A percentile compares a stretch with the other conserved stretches of the same genome.
Evolutionary conservation across 495 filamentous ascomycete species (phyloP).

Genomic region (Aspergillus bertholletiae): DNA sequence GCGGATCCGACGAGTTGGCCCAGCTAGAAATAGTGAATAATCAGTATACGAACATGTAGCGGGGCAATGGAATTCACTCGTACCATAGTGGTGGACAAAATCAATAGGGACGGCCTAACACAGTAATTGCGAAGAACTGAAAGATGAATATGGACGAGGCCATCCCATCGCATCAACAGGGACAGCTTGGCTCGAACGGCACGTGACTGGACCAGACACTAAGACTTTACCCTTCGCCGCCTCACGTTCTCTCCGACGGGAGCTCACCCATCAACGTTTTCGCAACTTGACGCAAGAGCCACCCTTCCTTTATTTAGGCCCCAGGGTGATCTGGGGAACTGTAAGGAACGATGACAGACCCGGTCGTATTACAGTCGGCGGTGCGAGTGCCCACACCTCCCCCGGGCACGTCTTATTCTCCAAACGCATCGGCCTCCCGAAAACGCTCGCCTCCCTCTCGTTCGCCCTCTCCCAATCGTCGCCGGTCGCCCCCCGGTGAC

Average conservation of each 20-base stretch:
- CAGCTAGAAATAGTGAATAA: slow-evolving; percentile 59
- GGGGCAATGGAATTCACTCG: neutral
- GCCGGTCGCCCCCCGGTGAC: slow-evolving; percentile 53
- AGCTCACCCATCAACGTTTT: slow-evolving; percentile 16
- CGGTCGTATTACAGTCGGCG: slow-evolving; percentile 58
- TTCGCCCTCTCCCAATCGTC: slow-evolving; percentile 61
- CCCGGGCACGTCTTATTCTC: slow-evolving; percentile 47
- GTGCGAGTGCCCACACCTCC: slow-evolving; percentile 67
- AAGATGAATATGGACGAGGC: neutral
- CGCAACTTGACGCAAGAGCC: slow-evolving; percentile 5
- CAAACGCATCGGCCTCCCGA: slow-evolving; percentile 45
- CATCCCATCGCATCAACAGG: neutral
- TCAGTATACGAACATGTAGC: slow-evolving; percentile 2
- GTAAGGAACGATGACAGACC: slow-evolving; percentile 39
- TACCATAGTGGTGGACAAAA: slow-evolving; percentile 26
- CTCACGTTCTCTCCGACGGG: slow-evolving; percentile 13
- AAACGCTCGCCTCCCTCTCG: slow-evolving; percentile 62
- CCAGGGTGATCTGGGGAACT: slow-evolving; percentile 2
- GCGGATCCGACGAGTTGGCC: slow-evolving; percentile 92
- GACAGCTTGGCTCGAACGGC: slow-evolving; percentile 18
- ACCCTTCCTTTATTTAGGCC: slow-evolving; percentile 3
- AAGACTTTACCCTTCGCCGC: slow-evolving; percentile 32
- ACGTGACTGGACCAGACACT: slow-evolving; percentile 24
- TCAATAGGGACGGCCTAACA: neutral
- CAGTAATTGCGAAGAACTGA: neutral